These are phyloP conservation scores for Hygrophoropsis aurantiaca DNA, from an alignment of 768 basidiomycete species.

Conservation along the genomic window DNA sequence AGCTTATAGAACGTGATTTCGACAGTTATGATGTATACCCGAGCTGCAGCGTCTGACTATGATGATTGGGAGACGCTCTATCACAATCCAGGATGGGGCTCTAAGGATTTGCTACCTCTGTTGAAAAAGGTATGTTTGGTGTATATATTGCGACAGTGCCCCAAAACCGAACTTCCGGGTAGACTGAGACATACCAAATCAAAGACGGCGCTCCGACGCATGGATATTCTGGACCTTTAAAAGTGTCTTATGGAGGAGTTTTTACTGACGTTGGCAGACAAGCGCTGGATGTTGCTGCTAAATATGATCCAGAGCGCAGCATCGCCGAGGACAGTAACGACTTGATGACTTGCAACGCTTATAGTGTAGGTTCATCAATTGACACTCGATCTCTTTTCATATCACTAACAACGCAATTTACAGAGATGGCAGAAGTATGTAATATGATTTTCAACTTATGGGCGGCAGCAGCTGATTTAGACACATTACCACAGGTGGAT, in stretches of 20 bases:
- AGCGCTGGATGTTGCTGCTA: slow-evolving; percentile 44
- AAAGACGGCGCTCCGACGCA: slow-evolving; percentile 14
- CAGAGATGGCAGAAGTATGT: slow-evolving; percentile 58
- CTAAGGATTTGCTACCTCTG: slow-evolving; percentile 23
- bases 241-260: slow-evolving; percentile 24
- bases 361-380: slow-evolving; percentile 40
- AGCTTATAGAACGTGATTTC: slow-evolving; percentile 6
- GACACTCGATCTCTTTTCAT: neutral
- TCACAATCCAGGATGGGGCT: slow-evolving; percentile 24
- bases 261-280: slow-evolving; percentile 43
- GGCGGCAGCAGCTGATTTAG: neutral
- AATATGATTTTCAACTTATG: neutral
- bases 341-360: slow-evolving; percentile 42
- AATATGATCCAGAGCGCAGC: slow-evolving; percentile 47
- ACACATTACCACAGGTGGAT: slow-evolving; percentile 45
- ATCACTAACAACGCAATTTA: neutral
- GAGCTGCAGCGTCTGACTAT: slow-evolving; percentile 60
- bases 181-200: slow-evolving; percentile 22
- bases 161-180: neutral
- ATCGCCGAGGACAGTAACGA: slow-evolving; percentile 46
- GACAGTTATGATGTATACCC: slow-evolving; percentile 51
- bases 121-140: slow-evolving; percentile 18
- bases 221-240: slow-evolving; percentile 21
- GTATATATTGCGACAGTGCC: neutral
- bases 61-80: slow-evolving; percentile 27